Evolutionary conservation across 2,329 filamentous ascomycete species (phyloP), one percentile per base, ranked within the genome.

Genomic region (Aureobasidium sp.): DNA sequence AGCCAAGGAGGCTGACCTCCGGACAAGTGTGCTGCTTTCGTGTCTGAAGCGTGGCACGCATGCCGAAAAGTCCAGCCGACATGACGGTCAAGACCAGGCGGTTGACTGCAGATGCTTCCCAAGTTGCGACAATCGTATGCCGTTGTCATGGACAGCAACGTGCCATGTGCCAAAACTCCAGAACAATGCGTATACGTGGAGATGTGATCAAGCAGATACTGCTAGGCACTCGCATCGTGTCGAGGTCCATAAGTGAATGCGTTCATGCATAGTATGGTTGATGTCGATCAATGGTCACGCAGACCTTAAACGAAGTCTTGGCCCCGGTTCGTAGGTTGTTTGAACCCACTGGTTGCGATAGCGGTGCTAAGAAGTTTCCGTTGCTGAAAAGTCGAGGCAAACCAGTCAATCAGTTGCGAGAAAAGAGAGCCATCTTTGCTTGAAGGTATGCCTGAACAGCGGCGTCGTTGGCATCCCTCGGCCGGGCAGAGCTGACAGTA

Each of bases 341-440:
- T 25, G 25, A n/a, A 20, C 17, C 45, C 15, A 31, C 17, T 15
- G 22, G 7, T 9, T 11, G 45, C 27, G n/a, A 15, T 3, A 17
- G 45, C 9, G 25, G 17, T n/a, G 15, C 9, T 27, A 12, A 5
- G 11, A 6, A 1, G 14, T 45, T 45, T 5, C 12, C 5, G 5
- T 45, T 45, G 42, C 42, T 45, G 17, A 6, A 29, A 11, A 12
- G 45, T 17, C 3, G 4, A n/a, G 15, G 45, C 45, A 31, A 48
- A 20, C 22, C 53, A 36, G 5, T 51, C 57, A 20, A 31, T 61
- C 48, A 61, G 39, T 44, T 53, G 22, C 39, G 45, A n/a, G 68
- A 68, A 56, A 73, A 73, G 15, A 74, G 66, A 7, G 70, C 69
- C 68, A 73, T 65, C 65, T 74, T 73, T 22, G 70, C 70, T 62